Base-by-base conservation (phyloP, 2,329 filamentous ascomycete species). In the Xylaria sp. region DNA sequence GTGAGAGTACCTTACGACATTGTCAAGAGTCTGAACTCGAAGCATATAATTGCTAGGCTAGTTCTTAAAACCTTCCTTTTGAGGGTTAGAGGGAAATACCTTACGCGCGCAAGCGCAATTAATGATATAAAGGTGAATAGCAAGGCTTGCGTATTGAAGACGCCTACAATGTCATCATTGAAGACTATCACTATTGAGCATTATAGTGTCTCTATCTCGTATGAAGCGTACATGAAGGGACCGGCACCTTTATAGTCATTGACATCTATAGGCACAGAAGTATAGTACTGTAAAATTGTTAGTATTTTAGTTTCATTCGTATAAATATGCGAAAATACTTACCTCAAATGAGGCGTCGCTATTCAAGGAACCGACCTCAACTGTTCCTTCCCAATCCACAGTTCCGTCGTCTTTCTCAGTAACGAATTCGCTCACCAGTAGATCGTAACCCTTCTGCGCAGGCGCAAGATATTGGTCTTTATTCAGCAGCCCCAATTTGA, bases 341-440 rank as follows among this genome's bases (percentile, higher is more conserved):
- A 85, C 84, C 78, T 86, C 82, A 71, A 83, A 88, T 21, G 78
- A 80, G 4, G 79, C 85, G 71, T 84, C 79, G 3, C 82, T 81
- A 60, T 78, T 80, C 67, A 88, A 73, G 64, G 82, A 85, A 36
- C 85, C 85, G 11, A 87, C 85, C 48, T 78, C 71, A 1, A 87
- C 85, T 0, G 85, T 87, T 0, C 84, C 84, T 67, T 85, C 82
- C 79, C 82, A 86, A 67, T 81, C 80, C 55, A 86, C 70, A 2
- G 82, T 83, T 0, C 84, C 83, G 70, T 86, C 83, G 19, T 79
- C 78, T 45, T 82, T 81, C 24, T 81, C 78, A 24, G 81, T 79
- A 4, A 86, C 82, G 67, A 85, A 85, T 5, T 81, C 76, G 3
- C 82, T 75, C 2, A 82, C 72, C 69, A 87, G 75, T 47, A 84